Percentiles rank a stretch among this genome's conserved stretches.
Conservation (phyloP, 129 eudicot genomes). For the Ambrosia artemisiifolia region DNA sequence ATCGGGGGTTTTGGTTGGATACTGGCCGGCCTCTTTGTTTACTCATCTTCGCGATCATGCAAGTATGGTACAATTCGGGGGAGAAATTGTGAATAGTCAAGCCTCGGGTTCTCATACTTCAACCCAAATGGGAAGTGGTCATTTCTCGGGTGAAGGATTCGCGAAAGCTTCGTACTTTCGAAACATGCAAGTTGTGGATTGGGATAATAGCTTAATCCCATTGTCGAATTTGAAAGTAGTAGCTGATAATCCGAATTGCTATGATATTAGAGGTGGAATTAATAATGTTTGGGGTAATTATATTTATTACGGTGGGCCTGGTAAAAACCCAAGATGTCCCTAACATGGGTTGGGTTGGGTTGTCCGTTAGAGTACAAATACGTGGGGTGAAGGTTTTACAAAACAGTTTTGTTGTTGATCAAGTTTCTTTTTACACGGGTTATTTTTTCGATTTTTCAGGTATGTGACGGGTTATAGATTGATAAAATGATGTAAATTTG, state of each 20-base stretch:
- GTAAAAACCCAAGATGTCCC: slow-evolving; percentile 70
- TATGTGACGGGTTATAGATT: too few species aligned
- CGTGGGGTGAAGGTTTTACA: slow-evolving; percentile 6
- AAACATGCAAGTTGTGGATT: slow-evolving; percentile 88
- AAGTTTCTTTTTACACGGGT: too few species aligned
- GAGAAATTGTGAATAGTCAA: slow-evolving; percentile 69
- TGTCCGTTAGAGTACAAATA: slow-evolving; percentile 22
- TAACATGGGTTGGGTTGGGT: slow-evolving; percentile 23
- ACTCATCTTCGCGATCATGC: slow-evolving; percentile 72
- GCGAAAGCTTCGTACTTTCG: slow-evolving; percentile 84
- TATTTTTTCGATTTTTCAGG: background rate
- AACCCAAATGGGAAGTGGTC: slow-evolving; percentile 98
- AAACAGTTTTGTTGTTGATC: background rate
- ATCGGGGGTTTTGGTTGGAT: slow-evolving; percentile 70
- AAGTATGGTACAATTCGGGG: slow-evolving; percentile 89
- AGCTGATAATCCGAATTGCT: slow-evolving; percentile 91
- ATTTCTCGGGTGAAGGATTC: slow-evolving; percentile 82
- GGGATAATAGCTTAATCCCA: slow-evolving; percentile 78
- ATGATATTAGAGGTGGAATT: slow-evolving; percentile 73
- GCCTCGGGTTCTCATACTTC: slow-evolving; percentile 60
- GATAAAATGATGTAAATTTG: too few species aligned
- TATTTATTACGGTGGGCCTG: slow-evolving; percentile 95
- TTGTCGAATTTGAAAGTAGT: slow-evolving; percentile 51
- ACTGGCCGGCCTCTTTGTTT: slow-evolving; percentile 81
- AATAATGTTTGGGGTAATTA: slow-evolving; percentile 90